phyloP scores from a whole-genome alignment of 768 basidiomycete genomes.

The Artomyces pyxidatus region DNA sequence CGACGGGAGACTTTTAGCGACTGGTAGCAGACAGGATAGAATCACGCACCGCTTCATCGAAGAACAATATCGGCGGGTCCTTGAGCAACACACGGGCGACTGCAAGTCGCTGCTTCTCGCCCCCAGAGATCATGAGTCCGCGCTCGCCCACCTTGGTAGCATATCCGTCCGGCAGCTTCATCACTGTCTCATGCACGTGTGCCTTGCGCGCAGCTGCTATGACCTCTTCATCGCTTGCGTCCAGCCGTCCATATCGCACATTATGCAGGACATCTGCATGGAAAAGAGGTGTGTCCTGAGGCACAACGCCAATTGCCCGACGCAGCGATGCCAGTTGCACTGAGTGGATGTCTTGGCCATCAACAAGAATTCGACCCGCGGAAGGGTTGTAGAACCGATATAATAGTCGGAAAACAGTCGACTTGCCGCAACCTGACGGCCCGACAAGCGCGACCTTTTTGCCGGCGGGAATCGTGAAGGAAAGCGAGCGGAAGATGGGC shows the following conservation, averaged over 20 bases:
- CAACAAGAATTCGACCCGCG: conserved; percentile 74
- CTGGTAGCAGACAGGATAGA: not conserved
- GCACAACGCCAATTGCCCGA: conserved; percentile 81
- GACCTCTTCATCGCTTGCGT: conserved; percentile 87
- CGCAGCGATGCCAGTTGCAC: conserved; percentile 70
- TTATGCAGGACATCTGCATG: conserved; percentile 95
- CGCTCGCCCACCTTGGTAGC: conserved; percentile 90
- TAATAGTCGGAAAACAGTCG: conserved; percentile 88
- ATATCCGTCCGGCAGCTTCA: conserved; percentile 79
- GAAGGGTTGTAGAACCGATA: conserved; percentile 91
- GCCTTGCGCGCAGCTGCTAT: conserved; percentile 76
- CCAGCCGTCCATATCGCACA: conserved; percentile 83
- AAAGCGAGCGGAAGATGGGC: conserved; percentile 82
- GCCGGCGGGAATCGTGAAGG: conserved; percentile 89
- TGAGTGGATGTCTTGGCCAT: conserved; percentile 78
- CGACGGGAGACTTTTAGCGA: conserved; percentile 1
- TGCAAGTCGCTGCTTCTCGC: conserved; percentile 95
- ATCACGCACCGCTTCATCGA: conserved; percentile 87
- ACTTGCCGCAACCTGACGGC: conserved; percentile 95
- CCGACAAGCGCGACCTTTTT: conserved; percentile 97
- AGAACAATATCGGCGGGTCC: conserved; percentile 93
- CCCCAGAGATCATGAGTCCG: conserved; percentile 96
- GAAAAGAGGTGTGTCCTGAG: conserved; percentile 97
- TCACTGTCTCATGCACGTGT: conserved; percentile 76
- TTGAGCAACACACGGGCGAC: conserved; percentile 90